A percentile compares a stretch with the other conserved stretches of the same genome.
phyloP scores from a whole-genome alignment of 169 alveolate species.

The Perkinsus olseni region DNA sequence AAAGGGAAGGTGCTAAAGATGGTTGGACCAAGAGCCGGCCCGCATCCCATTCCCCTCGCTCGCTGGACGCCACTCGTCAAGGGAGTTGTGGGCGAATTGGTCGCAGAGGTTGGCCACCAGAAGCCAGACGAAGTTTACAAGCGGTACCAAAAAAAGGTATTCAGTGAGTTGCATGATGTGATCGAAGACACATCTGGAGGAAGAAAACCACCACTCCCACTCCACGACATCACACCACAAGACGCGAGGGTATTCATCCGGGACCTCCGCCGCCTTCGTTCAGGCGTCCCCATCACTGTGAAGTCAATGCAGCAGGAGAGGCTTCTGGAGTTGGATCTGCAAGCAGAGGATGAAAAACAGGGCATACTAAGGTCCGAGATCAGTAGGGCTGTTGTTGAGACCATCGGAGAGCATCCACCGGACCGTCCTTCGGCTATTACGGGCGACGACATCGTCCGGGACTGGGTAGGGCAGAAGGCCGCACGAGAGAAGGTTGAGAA shows the following conservation, averaged over 20 bases:
- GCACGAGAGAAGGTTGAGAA: not conserved
- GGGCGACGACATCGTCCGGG: not conserved
- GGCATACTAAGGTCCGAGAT: not conserved
- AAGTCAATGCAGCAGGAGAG: not conserved
- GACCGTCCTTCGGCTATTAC: not conserved
- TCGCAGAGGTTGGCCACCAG: not conserved
- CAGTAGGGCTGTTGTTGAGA: not conserved
- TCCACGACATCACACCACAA: not conserved
- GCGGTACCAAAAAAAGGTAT: not conserved
- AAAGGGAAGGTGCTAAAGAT: not conserved
- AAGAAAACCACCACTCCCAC: not conserved
- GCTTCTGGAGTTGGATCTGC: not conserved
- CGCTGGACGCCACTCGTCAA: not conserved
- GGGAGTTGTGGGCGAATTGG: not conserved
- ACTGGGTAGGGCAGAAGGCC: not conserved
- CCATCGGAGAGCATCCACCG: not conserved
- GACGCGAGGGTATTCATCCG: not conserved
- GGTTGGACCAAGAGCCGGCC: not conserved
- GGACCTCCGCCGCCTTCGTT: not conserved
- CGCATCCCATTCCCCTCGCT: not conserved
- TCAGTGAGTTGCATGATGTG: not conserved
- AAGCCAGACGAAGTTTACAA: not conserved
- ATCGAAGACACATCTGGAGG: not conserved
- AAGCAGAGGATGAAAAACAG: not conserved
- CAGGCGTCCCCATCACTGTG: not conserved